Conservation (phyloP, 2,329 filamentous ascomycete genomes). For the Fusarium setosum region DNA sequence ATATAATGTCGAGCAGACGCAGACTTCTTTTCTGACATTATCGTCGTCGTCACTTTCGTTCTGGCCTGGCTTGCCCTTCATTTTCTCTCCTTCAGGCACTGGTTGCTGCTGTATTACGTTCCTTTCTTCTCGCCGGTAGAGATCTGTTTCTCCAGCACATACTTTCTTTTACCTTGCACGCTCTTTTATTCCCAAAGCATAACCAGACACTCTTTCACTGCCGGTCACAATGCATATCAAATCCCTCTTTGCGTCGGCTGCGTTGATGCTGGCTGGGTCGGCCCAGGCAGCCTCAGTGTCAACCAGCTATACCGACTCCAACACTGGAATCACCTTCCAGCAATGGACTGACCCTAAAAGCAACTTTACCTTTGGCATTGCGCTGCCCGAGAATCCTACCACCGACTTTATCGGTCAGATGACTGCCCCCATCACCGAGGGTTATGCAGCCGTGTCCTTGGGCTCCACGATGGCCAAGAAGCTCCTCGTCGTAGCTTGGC, state of each 20-base stretch:
- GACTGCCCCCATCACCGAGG: slow-evolving; percentile 60
- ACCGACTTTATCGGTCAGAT: slow-evolving; percentile 69
- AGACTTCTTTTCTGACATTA: no score
- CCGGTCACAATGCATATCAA: slow-evolving; percentile 31
- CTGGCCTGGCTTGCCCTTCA: slow-evolving; percentile 15
- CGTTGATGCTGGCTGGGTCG: slow-evolving; percentile 25
- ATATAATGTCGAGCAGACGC: no score
- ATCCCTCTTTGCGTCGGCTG: slow-evolving; percentile 31
- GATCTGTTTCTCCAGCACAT: slow-evolving; percentile 5
- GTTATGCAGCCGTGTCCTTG: slow-evolving; percentile 66
- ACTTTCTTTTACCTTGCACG: neutral
- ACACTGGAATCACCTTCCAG: slow-evolving; percentile 65
- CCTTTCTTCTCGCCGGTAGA: slow-evolving; percentile 11
- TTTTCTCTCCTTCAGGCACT: slow-evolving; percentile 35
- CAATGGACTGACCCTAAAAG: slow-evolving; percentile 58
- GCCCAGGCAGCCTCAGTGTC: slow-evolving; percentile 27
- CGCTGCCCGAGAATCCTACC: slow-evolving; percentile 62
- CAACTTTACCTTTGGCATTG: slow-evolving; percentile 65
- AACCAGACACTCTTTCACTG: neutral
- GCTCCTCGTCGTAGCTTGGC: slow-evolving; percentile 69
- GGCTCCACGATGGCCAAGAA: slow-evolving; percentile 68
- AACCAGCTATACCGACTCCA: slow-evolving; percentile 54
- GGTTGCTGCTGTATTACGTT: slow-evolving; percentile 28
- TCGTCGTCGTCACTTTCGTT: slow-evolving; percentile 8
- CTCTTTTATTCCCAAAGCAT: slow-evolving; percentile 6